phyloP scores from a whole-genome alignment of 2,329 filamentous ascomycete genomes.

The Aspergillus nomiae region DNA sequence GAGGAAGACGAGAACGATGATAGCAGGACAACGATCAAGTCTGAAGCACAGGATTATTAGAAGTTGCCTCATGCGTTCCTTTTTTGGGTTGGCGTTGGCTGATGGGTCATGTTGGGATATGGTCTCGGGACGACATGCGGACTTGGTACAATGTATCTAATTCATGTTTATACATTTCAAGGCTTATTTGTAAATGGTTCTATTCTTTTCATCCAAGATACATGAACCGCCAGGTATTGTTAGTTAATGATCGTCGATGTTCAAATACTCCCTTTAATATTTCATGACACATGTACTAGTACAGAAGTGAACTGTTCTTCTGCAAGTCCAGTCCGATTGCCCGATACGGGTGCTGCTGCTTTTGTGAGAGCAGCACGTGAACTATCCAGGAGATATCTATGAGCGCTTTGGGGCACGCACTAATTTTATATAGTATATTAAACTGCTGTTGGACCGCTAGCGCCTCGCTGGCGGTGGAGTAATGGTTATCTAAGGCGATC shows the following conservation, averaged over 20 bases:
- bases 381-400: too few species aligned
- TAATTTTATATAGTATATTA: too few species aligned
- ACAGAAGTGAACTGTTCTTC: too few species aligned
- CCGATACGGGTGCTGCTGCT: too few species aligned
- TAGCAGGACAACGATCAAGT: slow-evolving; percentile 37
- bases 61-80: slow-evolving; percentile 11
- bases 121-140: not conserved
- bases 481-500: too few species aligned
- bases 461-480: too few species aligned
- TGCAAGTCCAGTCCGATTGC: too few species aligned
- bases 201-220: not conserved
- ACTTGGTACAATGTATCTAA: not conserved
- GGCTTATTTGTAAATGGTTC: not conserved
- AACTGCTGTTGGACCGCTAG: too few species aligned
- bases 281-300: too few species aligned
- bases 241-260: not conserved
- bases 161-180: not conserved
- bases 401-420: too few species aligned
- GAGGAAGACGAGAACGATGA: slow-evolving; percentile 43
- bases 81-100: slow-evolving; percentile 22
- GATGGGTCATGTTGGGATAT: slow-evolving; percentile 5
- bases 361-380: too few species aligned
- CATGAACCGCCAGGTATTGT: not conserved
- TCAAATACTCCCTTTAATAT: too few species aligned
- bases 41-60: slow-evolving; percentile 31